Percentiles rank a stretch among this genome's conserved stretches.
Evolutionary conservation across 768 basidiomycete species (phyloP).

Genomic region (Serendipita indica): DNA sequence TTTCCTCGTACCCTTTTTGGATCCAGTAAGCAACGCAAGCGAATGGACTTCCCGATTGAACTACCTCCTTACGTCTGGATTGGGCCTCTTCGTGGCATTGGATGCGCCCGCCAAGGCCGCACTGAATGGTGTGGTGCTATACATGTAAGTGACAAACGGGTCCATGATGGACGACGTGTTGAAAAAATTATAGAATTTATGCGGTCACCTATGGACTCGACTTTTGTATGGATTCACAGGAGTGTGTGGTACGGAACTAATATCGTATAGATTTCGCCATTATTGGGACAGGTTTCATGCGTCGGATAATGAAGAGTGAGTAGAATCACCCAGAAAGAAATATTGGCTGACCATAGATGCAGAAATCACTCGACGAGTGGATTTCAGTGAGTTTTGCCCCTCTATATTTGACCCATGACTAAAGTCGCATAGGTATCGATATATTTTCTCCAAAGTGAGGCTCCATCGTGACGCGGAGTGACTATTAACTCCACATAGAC

Average conservation of each 20-base stretch:
- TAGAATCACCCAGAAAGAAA: constrained; percentile 13
- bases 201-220: constrained; percentile 50
- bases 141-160: constrained; percentile 33
- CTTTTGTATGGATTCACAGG: constrained; percentile 32
- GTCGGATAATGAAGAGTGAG: constrained; percentile 48
- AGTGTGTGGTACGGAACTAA: constrained; percentile 12
- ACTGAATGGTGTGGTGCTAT: constrained; percentile 48
- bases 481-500: constrained; percentile 23
- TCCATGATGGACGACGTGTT: not conserved
- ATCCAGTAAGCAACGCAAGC: constrained; percentile 58
- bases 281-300: constrained; percentile 37
- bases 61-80: constrained; percentile 48
- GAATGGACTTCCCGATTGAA: constrained; percentile 61
- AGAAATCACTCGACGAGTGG: constrained; percentile 49
- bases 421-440: constrained; percentile 43
- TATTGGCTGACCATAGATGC: not conserved
- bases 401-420: not conserved
- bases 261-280: constrained; percentile 42
- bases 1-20: constrained; percentile 44
- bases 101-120: constrained; percentile 35
- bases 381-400: constrained; percentile 46
- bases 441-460: constrained; percentile 60
- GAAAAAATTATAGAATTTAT: constrained; percentile 27
- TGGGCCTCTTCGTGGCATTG: constrained; percentile 49
- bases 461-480: constrained; percentile 2